Evolutionary conservation across 352 stramenopile species (phyloP).

Genomic region (Phytophthora tentaculata): DNA sequence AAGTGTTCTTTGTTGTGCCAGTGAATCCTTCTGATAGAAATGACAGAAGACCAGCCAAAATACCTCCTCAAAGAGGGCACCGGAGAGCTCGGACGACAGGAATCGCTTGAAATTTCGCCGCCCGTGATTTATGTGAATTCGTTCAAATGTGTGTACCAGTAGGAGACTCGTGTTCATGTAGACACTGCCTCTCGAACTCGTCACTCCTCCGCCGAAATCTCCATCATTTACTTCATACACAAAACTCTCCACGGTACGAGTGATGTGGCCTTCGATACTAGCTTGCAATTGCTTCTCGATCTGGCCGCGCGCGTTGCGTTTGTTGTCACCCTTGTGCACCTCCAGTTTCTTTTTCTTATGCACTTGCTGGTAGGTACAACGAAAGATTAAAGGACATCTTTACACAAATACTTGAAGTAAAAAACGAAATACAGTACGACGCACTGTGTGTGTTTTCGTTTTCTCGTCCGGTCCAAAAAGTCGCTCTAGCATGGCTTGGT

Average conservation of each 20-base stretch:
- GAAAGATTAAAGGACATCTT: not conserved
- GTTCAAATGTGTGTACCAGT: slow-evolving; percentile 85
- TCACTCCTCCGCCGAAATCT: slow-evolving; percentile 1
- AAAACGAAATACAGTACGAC: no score
- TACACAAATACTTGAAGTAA: not conserved
- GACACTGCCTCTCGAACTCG: slow-evolving; percentile 26
- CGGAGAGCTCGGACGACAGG: slow-evolving; percentile 74
- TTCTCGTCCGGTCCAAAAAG: slow-evolving; percentile 82
- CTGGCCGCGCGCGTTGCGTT: slow-evolving; percentile 72
- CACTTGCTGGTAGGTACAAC: slow-evolving; percentile 49
- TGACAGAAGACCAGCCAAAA: slow-evolving; percentile 92
- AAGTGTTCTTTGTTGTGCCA: slow-evolving; percentile 66
- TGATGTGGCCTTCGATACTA: slow-evolving; percentile 90
- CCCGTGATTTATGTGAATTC: slow-evolving; percentile 75
- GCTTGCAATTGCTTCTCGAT: slow-evolving; percentile 90
- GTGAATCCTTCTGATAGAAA: slow-evolving; percentile 87
- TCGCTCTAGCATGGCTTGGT: slow-evolving; percentile 78
- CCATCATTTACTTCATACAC: slow-evolving; percentile 40
- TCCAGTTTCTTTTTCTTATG: slow-evolving; percentile 87
- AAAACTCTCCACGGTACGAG: slow-evolving; percentile 82
- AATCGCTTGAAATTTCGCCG: slow-evolving; percentile 89
- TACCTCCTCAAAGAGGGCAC: slow-evolving; percentile 85
- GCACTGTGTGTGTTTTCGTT: slow-evolving; percentile 59
- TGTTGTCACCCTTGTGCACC: slow-evolving; percentile 75
- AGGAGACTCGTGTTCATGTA: slow-evolving; percentile 86